A percentile compares a stretch with the other conserved stretches of the same genome.
Evolutionary conservation across 176 grass and related monocot genomes (phyloP).

Genomic region (Microstegium vimineum): DNA sequence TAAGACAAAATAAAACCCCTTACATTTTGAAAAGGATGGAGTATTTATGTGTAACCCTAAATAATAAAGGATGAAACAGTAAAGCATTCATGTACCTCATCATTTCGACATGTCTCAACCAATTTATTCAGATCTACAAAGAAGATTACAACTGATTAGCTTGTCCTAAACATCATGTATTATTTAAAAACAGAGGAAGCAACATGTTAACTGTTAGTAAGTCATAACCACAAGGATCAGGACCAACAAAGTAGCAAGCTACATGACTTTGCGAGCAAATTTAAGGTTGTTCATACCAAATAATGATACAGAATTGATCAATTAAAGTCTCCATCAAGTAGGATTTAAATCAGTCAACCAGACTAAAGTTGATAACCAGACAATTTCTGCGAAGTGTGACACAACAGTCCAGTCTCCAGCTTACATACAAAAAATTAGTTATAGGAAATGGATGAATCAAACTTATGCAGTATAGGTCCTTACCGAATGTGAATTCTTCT

Average conservation of each 20-base stretch:
- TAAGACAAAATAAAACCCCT: neutral
- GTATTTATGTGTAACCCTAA: neutral
- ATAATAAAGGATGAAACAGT: neutral
- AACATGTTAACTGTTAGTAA: neutral
- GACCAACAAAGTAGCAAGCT: neutral
- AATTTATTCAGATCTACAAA: conserved; percentile 70
- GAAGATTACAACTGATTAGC: conserved; percentile 14
- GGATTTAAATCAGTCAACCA: neutral
- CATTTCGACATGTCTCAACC: conserved; percentile 62
- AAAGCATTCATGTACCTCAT: conserved; percentile 63
- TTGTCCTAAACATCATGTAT: neutral
- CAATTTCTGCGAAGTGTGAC: neutral
- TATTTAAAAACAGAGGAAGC: neutral
- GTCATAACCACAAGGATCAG: neutral
- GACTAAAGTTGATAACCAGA: neutral
- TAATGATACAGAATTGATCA: neutral
- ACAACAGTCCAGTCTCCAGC: neutral
- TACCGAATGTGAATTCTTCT: conserved; percentile 61
- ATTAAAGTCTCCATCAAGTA: neutral
- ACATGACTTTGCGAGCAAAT: neutral
- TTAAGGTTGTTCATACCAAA: neutral
- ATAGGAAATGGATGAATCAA: conserved; percentile 2
- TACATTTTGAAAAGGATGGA: neutral
- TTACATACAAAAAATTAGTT: neutral
- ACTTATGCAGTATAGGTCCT: conserved; percentile 3